Conservation (phyloP, 176 grass and related monocot species). For the Canna indica region DNA sequence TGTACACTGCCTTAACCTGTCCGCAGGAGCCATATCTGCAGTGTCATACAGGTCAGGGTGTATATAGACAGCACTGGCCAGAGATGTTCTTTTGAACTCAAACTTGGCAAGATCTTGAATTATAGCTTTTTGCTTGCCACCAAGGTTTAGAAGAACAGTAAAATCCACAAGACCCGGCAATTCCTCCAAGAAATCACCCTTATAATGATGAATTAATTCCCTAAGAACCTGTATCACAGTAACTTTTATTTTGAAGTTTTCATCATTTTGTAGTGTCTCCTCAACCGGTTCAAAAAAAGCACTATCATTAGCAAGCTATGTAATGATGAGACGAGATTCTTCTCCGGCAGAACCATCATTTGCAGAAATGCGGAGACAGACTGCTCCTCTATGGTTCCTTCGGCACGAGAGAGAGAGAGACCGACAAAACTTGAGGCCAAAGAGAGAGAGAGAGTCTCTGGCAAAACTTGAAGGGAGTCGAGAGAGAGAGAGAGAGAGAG, state of each 20-base stretch:
- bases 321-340: too few relatives aligned
- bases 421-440: too few relatives aligned
- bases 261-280: conserved; percentile 56
- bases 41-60: conserved; percentile 65
- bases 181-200: conserved; percentile 89
- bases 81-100: conserved; percentile 62
- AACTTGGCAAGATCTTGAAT: conserved; percentile 38
- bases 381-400: too few relatives aligned
- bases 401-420: too few relatives aligned
- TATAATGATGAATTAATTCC: conserved; percentile 96
- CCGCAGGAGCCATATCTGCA: conserved; percentile 50
- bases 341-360: too few relatives aligned
- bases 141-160: conserved; percentile 63
- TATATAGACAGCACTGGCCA: conserved; percentile 60
- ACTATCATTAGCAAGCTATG: too few relatives aligned
- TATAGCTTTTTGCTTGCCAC: conserved; percentile 46
- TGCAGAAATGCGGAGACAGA: too few relatives aligned
- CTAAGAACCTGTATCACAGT: conserved; percentile 77
- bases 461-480: too few relatives aligned
- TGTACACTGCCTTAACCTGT: conserved; percentile 69
- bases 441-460: too few relatives aligned
- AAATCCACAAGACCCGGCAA: conserved; percentile 80
- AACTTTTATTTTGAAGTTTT: conserved; percentile 63
- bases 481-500: too few relatives aligned
- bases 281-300: conserved; percentile 59